These are phyloP conservation scores for Croton setiger DNA, from an alignment of 441 rosid species.

Conservation along the genomic window DNA sequence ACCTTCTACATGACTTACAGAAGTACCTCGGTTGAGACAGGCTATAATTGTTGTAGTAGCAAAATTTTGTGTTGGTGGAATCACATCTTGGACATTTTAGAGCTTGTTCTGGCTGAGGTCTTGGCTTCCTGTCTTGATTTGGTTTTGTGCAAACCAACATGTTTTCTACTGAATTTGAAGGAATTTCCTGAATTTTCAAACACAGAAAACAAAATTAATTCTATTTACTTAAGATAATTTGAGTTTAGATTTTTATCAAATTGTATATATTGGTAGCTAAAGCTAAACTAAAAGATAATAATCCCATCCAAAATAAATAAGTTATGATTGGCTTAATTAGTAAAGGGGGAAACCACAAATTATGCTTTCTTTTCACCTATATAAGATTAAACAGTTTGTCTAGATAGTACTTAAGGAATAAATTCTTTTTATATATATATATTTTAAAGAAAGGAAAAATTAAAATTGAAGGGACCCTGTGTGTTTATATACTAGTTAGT, in stretches of 20 bases:
- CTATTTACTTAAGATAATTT: too few species aligned
- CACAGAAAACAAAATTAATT: too few species aligned
- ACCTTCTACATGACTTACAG: conserved; percentile 93
- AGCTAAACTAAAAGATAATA: too few species aligned
- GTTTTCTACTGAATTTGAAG: conserved; percentile 43
- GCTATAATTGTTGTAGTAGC: conserved; percentile 91
- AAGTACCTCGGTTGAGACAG: conserved; percentile 85
- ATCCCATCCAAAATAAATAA: not conserved
- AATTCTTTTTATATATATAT: too few species aligned
- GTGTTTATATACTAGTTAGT: not conserved
- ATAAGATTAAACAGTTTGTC: too few species aligned
- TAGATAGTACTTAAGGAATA: not conserved
- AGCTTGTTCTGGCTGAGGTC: conserved; percentile 74
- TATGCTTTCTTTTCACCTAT: not conserved
- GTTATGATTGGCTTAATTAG: not conserved
- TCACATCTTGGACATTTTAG: conserved; percentile 85
- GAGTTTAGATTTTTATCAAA: not conserved
- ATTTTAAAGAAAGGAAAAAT: too few species aligned
- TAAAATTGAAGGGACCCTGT: not conserved
- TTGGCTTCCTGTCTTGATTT: conserved; percentile 53
- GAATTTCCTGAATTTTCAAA: conserved; percentile 38
- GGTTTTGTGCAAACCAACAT: conserved; percentile 46
- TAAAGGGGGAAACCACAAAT: not conserved
- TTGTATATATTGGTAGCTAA: not conserved
- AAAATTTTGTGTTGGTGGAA: conserved; percentile 82